Conservation (phyloP, 345 rosid genomes). For the Ricinus communis region DNA sequence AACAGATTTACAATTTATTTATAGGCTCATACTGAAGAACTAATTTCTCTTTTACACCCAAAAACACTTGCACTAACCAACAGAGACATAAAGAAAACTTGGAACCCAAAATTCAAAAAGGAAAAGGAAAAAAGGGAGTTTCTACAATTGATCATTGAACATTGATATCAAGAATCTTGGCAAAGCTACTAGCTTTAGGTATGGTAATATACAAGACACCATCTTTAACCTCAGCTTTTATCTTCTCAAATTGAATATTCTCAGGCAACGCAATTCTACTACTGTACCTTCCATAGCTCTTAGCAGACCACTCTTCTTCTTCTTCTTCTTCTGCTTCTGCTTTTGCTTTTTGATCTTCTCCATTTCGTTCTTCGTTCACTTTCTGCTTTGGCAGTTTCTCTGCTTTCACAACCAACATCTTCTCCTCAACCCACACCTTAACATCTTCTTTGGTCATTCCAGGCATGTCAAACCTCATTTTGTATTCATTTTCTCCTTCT, state of each 20-base stretch:
- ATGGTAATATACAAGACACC: constrained; percentile 56
- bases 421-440: constrained; percentile 65
- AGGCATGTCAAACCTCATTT: constrained; percentile 71
- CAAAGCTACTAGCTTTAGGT: constrained; percentile 38
- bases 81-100: too few species aligned
- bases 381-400: constrained; percentile 40
- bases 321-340: constrained; percentile 24
- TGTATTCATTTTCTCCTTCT: constrained; percentile 50
- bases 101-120: too few species aligned
- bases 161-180: constrained; percentile 27
- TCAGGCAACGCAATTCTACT: constrained; percentile 66
- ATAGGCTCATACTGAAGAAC: too few species aligned
- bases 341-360: background rate
- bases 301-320: constrained; percentile 52
- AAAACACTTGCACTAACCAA: too few species aligned
- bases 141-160: constrained; percentile 18
- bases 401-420: constrained; percentile 52
- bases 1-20: too few species aligned
- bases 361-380: constrained; percentile 1
- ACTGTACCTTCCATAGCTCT: constrained; percentile 56
- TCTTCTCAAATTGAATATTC: constrained; percentile 55
- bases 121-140: too few species aligned
- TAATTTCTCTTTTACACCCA: too few species aligned
- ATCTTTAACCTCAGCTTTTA: constrained; percentile 60
- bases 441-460: constrained; percentile 71